Evolutionary conservation across 495 filamentous ascomycete genomes (phyloP).

Genomic region (Aspergillus sparsus): DNA sequence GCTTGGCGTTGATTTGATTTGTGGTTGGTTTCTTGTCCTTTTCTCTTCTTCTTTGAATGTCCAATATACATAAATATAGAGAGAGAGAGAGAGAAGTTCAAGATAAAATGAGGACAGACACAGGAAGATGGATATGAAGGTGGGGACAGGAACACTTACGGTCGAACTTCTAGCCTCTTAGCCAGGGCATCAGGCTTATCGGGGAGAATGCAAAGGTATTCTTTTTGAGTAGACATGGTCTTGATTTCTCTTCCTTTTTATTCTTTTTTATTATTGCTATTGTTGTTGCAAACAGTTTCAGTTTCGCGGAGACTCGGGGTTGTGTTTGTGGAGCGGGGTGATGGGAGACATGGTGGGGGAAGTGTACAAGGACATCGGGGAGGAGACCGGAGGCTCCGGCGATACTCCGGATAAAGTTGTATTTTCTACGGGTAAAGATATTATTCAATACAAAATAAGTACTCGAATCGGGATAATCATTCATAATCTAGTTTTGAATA

Average conservation of each 20-base stretch:
- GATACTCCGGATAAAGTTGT: not conserved
- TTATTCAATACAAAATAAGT: not conserved
- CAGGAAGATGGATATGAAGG: not conserved
- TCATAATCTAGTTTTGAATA: slow-evolving; percentile 9
- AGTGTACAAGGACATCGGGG: not conserved
- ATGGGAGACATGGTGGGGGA: slow-evolving; percentile 13
- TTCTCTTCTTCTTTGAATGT: not conserved
- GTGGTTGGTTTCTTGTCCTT: not conserved
- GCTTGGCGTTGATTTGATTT: not conserved
- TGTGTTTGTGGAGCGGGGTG: slow-evolving; percentile 14
- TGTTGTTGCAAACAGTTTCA: slow-evolving; percentile 1
- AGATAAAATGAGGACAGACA: not conserved
- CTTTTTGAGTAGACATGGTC: slow-evolving; percentile 54
- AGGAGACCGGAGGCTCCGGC: not conserved
- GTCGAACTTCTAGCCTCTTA: slow-evolving; percentile 70
- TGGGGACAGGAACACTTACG: slow-evolving; percentile 53
- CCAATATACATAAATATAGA: not conserved
- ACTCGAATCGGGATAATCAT: not conserved
- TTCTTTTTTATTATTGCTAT: not conserved
- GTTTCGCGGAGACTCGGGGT: not conserved
- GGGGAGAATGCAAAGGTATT: slow-evolving; percentile 85
- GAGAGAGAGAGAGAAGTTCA: not conserved
- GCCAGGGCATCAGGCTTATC: slow-evolving; percentile 67
- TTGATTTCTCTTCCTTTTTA: too few relatives aligned
- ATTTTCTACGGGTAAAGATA: not conserved